These are phyloP conservation scores for Lactarius sanguifluus DNA, from an alignment of 768 basidiomycete species.

Conservation along the genomic window DNA sequence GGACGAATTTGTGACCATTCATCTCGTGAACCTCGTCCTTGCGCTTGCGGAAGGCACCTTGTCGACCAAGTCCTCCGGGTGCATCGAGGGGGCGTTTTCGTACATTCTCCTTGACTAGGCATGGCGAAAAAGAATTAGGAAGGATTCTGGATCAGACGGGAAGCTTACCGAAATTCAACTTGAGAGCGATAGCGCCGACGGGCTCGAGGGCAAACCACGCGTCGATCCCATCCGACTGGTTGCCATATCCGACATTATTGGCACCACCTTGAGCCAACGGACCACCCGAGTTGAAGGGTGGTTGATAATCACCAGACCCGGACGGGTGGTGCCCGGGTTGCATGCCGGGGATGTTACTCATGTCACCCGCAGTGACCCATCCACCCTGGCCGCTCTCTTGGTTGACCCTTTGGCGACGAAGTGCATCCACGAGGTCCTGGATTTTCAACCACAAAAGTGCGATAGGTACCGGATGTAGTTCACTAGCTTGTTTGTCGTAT, in stretches of 20 bases:
- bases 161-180: constrained; percentile 86
- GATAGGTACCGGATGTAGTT: constrained; percentile 81
- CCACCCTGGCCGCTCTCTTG: constrained; percentile 84
- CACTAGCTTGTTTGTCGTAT: constrained; percentile 87
- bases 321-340: constrained; percentile 25
- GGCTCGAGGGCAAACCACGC: constrained; percentile 98
- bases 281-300: constrained; percentile 13
- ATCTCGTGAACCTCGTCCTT: constrained; percentile 99
- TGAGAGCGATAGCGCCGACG: constrained; percentile 86
- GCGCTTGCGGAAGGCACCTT: constrained; percentile 96
- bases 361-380: constrained; percentile 94
- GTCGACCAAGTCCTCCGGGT: constrained; percentile 89
- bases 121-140: constrained; percentile 7
- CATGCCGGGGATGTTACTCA: constrained; percentile 45
- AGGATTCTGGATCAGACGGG: constrained; percentile 19
- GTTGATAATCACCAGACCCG: constrained; percentile 27
- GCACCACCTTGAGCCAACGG: constrained; percentile 13
- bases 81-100: constrained; percentile 94
- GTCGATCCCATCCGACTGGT: constrained; percentile 74
- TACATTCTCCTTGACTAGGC: constrained; percentile 93
- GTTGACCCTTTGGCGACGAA: constrained; percentile 88
- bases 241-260: constrained; percentile 17
- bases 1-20: constrained; percentile 99
- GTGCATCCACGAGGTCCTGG: constrained; percentile 89
- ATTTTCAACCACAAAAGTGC: constrained; percentile 95